Evolutionary conservation across 2,329 filamentous ascomycete species (phyloP), one percentile per base, ranked within the genome.

Genomic region (Lachnellula hyalina): DNA sequence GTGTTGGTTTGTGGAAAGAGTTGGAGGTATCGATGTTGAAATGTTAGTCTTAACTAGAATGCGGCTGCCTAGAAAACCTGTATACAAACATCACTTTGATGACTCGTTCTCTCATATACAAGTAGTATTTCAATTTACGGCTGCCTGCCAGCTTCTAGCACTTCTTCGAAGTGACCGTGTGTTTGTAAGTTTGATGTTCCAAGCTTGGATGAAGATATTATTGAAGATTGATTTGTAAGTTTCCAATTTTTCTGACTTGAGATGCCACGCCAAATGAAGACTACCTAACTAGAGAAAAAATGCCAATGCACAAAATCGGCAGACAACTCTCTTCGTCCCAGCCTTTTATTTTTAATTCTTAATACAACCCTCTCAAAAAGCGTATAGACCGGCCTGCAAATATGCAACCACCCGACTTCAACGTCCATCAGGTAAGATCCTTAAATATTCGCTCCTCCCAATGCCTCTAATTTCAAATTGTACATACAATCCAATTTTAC

Each of bases 341-440:
- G 41, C 11, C 15, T 34, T 12, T 17, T 45, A 48, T 23, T 54
- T 59, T 17, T 45, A 48, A 19, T 54, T 59, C 56, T 53, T 56
- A 47, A 57, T 59, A 59, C 54, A 59, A 56, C 57, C 51, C 44
- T 46, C 45, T 38, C 44, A 50, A 54, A 58, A 53, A 55, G 56
- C 51, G 36, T 49, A 53, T 45, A 38, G 52, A 55, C 35, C 14
- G n/a, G 15, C 23, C 17, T 38, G 15, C 40, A 14, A 34, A 11
- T 42, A 25, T 35, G 25, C 44, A 36, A 45, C 9, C 15, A 40
- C 41, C 25, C 47, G 47, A 25, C 47, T 17, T 34, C 25, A 47
- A 49, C 51, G 28, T 11, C 28, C 28, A 12, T 32, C 28, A 32
- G 28, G 28, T 32, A 32, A 32, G 28, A 32, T 32, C 3, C 9